phyloP scores from a whole-genome alignment of 257 asterid species.

The Solanum neorickii region DNA sequence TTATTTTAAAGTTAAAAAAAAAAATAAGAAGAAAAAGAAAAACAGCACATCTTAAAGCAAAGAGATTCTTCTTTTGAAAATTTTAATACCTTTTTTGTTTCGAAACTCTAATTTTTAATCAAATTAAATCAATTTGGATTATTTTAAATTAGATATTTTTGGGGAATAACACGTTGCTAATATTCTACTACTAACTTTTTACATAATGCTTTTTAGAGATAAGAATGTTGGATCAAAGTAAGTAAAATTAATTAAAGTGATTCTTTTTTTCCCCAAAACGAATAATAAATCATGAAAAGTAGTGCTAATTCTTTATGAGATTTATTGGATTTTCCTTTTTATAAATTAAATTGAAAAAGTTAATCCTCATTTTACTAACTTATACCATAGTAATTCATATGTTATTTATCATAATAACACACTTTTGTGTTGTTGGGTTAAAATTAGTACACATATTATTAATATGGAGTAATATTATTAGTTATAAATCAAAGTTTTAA shows the following conservation, averaged over 20 bases:
- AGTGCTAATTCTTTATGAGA: conserved; percentile 28
- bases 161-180: conserved; percentile 5
- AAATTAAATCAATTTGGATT: not conserved
- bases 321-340: conserved; percentile 20
- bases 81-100: not conserved
- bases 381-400: not conserved
- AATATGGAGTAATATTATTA: not conserved
- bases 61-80: conserved; percentile 18
- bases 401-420: not conserved
- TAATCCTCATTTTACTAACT: not conserved
- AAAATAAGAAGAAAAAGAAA: not conserved
- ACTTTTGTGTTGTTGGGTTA: not conserved
- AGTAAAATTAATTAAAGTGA: conserved; percentile 13
- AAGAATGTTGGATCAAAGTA: conserved; percentile 56
- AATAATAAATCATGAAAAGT: conserved; percentile 51
- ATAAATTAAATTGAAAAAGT: conserved; percentile 11
- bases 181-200: conserved; percentile 23
- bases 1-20: not conserved
- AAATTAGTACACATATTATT: too few species aligned
- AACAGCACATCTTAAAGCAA: conserved; percentile 14
- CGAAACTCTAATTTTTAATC: not conserved
- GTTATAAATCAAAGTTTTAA: too few species aligned
- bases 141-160: not conserved
- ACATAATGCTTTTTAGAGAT: conserved; percentile 39
- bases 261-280: conserved; percentile 40